Conservation (phyloP, 73 alveolate species). For the Paramecium tetraurelia region DNA sequence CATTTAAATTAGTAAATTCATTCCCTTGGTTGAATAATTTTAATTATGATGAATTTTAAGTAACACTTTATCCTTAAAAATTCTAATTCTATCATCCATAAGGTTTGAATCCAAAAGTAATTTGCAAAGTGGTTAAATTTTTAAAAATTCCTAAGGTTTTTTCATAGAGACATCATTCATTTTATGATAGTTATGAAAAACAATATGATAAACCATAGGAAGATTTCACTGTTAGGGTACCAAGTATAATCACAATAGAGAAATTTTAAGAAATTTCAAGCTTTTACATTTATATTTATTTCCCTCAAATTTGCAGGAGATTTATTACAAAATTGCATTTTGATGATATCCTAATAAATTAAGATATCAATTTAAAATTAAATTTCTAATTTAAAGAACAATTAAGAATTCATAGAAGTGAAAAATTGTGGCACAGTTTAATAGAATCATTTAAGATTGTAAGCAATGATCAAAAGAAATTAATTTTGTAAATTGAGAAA, state of each 20-base stretch:
- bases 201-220: neutral
- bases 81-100: neutral
- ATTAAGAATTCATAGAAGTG: constrained; percentile 3
- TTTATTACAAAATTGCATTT: neutral
- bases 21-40: neutral
- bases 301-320: neutral
- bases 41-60: neutral
- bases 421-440: neutral
- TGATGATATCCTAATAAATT: neutral
- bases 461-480: neutral
- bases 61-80: neutral
- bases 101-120: neutral
- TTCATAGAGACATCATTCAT: neutral
- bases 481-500: neutral
- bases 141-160: neutral
- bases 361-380: neutral
- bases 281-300: neutral
- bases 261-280: neutral
- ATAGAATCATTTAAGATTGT: neutral
- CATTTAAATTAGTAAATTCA: neutral
- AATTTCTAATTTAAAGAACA: neutral
- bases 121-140: neutral
- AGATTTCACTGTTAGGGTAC: neutral
- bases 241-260: neutral
- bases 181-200: neutral